These are phyloP conservation scores for Paramecium pentaurelia DNA, from an alignment of 73 alveolate species.

Conservation along the genomic window DNA sequence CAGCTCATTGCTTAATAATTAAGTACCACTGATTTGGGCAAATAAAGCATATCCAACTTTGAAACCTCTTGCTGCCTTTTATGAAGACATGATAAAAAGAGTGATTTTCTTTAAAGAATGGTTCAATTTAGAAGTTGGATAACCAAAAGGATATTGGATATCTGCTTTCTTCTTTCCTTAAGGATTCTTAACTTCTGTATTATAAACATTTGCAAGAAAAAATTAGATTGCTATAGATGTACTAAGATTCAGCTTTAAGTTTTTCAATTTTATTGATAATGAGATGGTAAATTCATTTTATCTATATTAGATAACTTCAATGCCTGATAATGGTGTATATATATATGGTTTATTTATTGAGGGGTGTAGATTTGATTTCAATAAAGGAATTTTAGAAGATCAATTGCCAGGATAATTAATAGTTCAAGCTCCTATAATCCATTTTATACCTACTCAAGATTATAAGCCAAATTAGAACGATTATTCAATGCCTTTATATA, in stretches of 20 bases:
- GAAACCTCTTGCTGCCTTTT: constrained; percentile 92
- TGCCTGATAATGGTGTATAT: constrained; percentile 91
- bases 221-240: constrained; percentile 91
- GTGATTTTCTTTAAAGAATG: constrained; percentile 90
- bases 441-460: constrained; percentile 89
- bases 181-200: constrained; percentile 91
- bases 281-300: constrained; percentile 49
- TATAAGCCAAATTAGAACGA: constrained; percentile 90
- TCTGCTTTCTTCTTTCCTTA: constrained; percentile 95
- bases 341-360: constrained; percentile 93
- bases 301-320: constrained; percentile 53
- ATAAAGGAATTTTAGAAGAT: constrained; percentile 76
- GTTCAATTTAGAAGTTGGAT: constrained; percentile 75
- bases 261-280: constrained; percentile 72
- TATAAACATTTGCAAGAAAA: constrained; percentile 89
- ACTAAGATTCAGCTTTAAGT: constrained; percentile 79
- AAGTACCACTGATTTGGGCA: constrained; percentile 94
- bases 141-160: constrained; percentile 90
- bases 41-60: constrained; percentile 90
- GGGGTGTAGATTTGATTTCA: constrained; percentile 94
- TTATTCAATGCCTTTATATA: constrained; percentile 93
- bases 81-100: constrained; percentile 85
- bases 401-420: constrained; percentile 84
- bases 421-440: constrained; percentile 86
- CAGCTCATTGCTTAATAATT: constrained; percentile 76